A percentile compares a stretch with the other conserved stretches of the same genome.
Evolutionary conservation across 768 basidiomycete species (phyloP).

Genomic region (Russula sp.): DNA sequence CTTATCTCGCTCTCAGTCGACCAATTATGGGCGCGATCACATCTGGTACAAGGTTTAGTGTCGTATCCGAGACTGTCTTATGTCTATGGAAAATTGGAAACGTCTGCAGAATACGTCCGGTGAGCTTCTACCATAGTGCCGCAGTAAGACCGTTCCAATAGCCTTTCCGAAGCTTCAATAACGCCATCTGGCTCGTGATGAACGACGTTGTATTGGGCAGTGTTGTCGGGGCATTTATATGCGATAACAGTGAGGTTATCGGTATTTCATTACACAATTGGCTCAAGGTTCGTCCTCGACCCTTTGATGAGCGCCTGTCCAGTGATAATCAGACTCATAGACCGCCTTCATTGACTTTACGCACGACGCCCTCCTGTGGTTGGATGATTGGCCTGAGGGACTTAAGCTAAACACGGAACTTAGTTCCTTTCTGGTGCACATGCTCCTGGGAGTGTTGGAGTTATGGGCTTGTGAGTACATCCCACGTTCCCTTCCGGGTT

Average conservation of each 20-base stretch:
- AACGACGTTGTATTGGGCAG: conserved; percentile 87
- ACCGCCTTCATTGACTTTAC: conserved; percentile 42
- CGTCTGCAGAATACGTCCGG: conserved; percentile 23
- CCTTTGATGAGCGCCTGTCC: neutral
- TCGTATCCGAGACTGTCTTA: conserved; percentile 19
- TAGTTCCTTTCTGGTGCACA: conserved; percentile 75
- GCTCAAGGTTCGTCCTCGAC: conserved; percentile 1
- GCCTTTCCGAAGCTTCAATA: conserved; percentile 63
- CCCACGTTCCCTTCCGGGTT: neutral
- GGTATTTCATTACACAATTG: conserved; percentile 31
- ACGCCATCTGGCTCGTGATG: conserved; percentile 82
- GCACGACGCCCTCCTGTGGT: conserved; percentile 61
- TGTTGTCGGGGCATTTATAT: conserved; percentile 63
- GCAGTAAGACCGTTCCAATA: neutral
- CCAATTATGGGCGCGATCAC: conserved; percentile 18
- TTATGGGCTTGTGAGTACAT: conserved; percentile 64
- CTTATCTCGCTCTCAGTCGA: conserved; percentile 14
- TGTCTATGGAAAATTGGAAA: conserved; percentile 23
- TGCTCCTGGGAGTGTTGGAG: conserved; percentile 57
- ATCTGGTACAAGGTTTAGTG: conserved; percentile 14
- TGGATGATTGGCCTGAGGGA: conserved; percentile 94
- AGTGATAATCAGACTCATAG: conserved; percentile 26
- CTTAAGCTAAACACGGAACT: conserved; percentile 94
- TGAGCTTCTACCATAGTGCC: conserved; percentile 9
- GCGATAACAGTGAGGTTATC: conserved; percentile 53